These are phyloP conservation scores for Volvox africanus DNA, from an alignment of 139 green algal genomes.

Conservation along the genomic window DNA sequence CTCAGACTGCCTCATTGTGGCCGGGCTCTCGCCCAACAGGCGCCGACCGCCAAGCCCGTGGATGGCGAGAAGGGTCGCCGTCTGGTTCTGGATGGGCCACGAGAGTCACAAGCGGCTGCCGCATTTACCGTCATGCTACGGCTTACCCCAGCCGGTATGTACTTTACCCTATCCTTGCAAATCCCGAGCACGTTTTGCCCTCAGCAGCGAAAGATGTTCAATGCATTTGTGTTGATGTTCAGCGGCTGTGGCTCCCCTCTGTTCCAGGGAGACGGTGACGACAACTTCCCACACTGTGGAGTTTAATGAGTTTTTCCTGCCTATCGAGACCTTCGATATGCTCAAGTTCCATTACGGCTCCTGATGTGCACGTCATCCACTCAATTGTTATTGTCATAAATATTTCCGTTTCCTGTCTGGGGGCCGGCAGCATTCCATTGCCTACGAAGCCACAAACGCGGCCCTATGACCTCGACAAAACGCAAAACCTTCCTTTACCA, in stretches of 20 bases:
- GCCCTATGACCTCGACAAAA: too few species aligned
- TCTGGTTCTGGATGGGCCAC: slow-evolving; percentile 14
- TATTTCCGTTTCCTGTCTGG: too few species aligned
- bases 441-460: too few species aligned
- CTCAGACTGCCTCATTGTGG: neutral
- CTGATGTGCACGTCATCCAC: too few species aligned
- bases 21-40: neutral
- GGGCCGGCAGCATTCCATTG: too few species aligned
- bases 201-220: neutral
- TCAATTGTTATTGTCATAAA: too few species aligned
- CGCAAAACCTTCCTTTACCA: too few species aligned
- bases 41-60: neutral
- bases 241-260: neutral
- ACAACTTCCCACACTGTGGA: neutral
- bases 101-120: neutral
- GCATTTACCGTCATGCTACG: neutral
- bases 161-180: neutral
- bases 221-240: neutral
- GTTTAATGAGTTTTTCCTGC: neutral
- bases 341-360: too few species aligned
- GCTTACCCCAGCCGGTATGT: slow-evolving; percentile 15
- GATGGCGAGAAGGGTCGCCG: neutral
- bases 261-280: too few species aligned
- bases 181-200: neutral
- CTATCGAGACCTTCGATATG: too few species aligned